These are phyloP conservation scores for Mycena leptocephala DNA, from an alignment of 768 basidiomycete genomes.

Conservation along the genomic window DNA sequence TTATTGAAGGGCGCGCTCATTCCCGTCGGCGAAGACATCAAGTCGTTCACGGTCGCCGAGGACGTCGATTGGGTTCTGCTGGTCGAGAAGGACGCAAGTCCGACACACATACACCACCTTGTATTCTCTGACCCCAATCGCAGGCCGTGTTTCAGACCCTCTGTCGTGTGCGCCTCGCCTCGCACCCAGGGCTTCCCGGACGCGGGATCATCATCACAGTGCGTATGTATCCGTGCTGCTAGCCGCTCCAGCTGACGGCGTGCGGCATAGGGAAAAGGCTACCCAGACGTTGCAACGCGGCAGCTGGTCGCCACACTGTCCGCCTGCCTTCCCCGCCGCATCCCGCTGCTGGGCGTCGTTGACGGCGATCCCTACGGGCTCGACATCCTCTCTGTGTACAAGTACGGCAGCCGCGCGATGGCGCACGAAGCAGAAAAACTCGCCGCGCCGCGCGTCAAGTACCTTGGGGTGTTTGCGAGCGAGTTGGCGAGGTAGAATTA, in stretches of 20 bases:
- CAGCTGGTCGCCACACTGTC: constrained; percentile 85
- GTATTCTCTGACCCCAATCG: neutral
- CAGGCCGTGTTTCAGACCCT: constrained; percentile 97
- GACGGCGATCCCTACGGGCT: constrained; percentile 95
- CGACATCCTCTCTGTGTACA: constrained; percentile 93
- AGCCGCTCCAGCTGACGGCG: neutral
- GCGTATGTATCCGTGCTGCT: neutral
- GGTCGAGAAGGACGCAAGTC: constrained; percentile 93
- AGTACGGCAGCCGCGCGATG: constrained; percentile 81
- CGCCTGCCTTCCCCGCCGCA: constrained; percentile 73
- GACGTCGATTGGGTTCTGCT: constrained; percentile 85
- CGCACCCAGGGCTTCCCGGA: constrained; percentile 67
- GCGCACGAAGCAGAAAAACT: constrained; percentile 81
- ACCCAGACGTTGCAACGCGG: constrained; percentile 94
- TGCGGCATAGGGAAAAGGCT: constrained; percentile 90
- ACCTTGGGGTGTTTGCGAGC: constrained; percentile 84
- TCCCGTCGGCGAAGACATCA: constrained; percentile 83
- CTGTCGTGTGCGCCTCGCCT: constrained; percentile 70
- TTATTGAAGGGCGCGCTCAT: constrained; percentile 78
- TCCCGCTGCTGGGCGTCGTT: constrained; percentile 85
- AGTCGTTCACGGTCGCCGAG: constrained; percentile 69
- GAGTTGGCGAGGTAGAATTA: constrained; percentile 76
- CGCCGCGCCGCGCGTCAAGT: constrained; percentile 78
- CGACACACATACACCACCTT: neutral
- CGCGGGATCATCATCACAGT: constrained; percentile 88